Conservation (phyloP, 2,329 filamentous ascomycete species). For the Dactylonectria macrodidyma region DNA sequence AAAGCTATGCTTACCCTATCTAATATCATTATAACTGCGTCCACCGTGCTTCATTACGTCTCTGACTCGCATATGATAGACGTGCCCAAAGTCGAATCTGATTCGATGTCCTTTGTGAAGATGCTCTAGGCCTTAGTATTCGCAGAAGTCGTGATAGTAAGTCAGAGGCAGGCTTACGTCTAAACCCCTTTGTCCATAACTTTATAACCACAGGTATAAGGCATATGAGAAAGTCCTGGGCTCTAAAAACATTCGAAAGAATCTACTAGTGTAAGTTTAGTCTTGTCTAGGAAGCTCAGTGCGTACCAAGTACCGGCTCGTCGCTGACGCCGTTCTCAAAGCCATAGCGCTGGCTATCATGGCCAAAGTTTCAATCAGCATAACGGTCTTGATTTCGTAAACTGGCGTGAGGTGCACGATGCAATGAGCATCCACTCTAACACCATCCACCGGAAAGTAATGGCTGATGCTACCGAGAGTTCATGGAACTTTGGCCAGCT, state of each 20-base stretch:
- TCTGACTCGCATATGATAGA: background rate
- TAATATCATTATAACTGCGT: background rate
- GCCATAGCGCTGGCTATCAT: background rate
- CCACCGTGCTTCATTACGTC: too few species aligned
- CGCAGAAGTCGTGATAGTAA: background rate
- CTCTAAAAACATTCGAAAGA: constrained; percentile 11
- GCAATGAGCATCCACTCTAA: constrained; percentile 2
- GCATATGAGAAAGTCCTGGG: background rate
- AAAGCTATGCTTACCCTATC: background rate
- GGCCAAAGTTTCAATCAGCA: background rate
- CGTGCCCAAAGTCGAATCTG: background rate
- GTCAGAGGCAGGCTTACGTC: background rate
- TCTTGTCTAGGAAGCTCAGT: background rate
- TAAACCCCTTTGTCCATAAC: constrained; percentile 4
- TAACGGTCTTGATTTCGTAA: constrained; percentile 9
- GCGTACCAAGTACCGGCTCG: background rate
- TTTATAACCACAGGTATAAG: background rate
- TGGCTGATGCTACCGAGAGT: constrained; percentile 3
- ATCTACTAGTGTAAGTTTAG: constrained; percentile 8
- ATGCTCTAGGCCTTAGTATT: background rate
- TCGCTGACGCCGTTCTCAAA: background rate
- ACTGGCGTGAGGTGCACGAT: background rate
- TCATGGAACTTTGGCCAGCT: too few species aligned
- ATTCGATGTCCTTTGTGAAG: background rate
- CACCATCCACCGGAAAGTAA: background rate